These are phyloP conservation scores for Lanmaoa rubissima DNA, from an alignment of 768 basidiomycete genomes.

Conservation along the genomic window DNA sequence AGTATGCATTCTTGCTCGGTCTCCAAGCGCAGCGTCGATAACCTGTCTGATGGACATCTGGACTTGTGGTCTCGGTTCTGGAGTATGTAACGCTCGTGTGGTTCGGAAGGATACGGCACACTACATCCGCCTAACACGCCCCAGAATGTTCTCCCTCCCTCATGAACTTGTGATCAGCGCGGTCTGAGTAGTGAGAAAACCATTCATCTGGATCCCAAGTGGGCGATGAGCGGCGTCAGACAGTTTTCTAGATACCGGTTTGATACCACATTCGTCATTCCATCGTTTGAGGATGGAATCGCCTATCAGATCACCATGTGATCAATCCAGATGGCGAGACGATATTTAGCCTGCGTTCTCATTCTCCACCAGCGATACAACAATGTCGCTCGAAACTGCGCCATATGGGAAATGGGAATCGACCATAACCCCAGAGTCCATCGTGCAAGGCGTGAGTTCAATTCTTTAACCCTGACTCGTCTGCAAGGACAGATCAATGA, in stretches of 20 bases:
- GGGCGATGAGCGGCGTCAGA: background rate
- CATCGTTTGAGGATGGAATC: background rate
- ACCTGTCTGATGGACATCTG: background rate
- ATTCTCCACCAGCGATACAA: background rate
- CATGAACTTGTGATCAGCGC: no score
- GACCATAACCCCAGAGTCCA: conserved; percentile 50
- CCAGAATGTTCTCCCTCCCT: background rate
- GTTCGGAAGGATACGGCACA: background rate
- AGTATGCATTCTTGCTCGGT: no score
- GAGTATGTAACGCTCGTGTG: background rate
- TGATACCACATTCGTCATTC: background rate
- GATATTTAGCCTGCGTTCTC: background rate
- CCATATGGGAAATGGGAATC: conserved; percentile 66
- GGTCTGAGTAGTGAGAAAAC: background rate
- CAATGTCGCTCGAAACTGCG: conserved; percentile 30
- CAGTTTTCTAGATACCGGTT: background rate
- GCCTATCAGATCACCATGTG: background rate
- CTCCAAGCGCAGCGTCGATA: background rate
- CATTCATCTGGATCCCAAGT: background rate
- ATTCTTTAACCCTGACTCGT: conserved; percentile 1
- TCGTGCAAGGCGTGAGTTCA: conserved; percentile 44
- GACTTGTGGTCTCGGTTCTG: background rate
- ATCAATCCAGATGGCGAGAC: background rate
- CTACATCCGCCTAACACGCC: background rate
- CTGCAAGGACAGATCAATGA: conserved; percentile 1